Conservation (phyloP, 139 green algal species). For the Chara braunii region DNA sequence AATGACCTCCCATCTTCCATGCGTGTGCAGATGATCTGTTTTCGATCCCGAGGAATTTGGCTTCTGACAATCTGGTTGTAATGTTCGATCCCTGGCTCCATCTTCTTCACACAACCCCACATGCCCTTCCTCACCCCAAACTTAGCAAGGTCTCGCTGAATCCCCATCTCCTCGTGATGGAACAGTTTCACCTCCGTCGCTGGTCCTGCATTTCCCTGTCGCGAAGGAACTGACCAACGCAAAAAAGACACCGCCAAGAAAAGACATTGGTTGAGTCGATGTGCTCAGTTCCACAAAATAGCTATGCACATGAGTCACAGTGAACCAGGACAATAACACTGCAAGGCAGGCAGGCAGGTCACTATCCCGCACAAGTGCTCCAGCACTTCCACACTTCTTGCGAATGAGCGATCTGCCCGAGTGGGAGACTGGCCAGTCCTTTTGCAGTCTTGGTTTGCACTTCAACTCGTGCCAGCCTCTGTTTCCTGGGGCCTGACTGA, state of each 20-base stretch:
- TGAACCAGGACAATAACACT: too few species aligned
- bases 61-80: slow-evolving; percentile 3
- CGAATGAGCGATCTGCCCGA: too few species aligned
- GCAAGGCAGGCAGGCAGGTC: too few species aligned
- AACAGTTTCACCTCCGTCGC: slow-evolving; percentile 28
- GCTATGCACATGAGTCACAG: too few species aligned
- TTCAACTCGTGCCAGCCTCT: too few species aligned
- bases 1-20: neutral
- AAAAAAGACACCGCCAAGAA: neutral
- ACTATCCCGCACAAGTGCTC: too few species aligned
- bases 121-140: slow-evolving; percentile 37
- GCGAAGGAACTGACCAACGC: neutral
- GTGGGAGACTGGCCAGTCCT: too few species aligned
- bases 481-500: too few species aligned
- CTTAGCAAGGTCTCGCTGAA: slow-evolving; percentile 42
- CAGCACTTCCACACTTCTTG: too few species aligned
- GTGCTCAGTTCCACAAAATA: too few species aligned
- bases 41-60: neutral
- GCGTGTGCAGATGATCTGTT: neutral
- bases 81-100: slow-evolving; percentile 25
- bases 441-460: too few species aligned
- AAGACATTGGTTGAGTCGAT: too few species aligned
- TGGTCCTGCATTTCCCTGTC: neutral
- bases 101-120: slow-evolving; percentile 40
- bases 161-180: slow-evolving; percentile 38